These are phyloP conservation scores for Cercospora sp. DNA, from an alignment of 2,329 filamentous ascomycete species.

Conservation along the genomic window DNA sequence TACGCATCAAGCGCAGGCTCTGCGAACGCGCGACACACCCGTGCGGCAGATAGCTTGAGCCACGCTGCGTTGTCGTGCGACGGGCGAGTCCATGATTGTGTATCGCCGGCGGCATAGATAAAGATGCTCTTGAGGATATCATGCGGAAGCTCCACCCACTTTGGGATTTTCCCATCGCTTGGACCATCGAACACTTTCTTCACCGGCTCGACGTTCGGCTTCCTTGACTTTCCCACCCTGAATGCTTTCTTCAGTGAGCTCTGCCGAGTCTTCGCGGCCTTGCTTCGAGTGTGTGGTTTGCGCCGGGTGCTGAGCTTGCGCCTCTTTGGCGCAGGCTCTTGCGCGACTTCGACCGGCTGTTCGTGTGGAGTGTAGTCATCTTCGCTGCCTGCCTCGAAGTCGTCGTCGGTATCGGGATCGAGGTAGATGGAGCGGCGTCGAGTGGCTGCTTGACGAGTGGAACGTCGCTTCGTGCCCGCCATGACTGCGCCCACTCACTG, in stretches of 20 bases:
- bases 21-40: slow-evolving; percentile 39
- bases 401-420: slow-evolving; percentile 41
- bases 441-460: slow-evolving; percentile 35
- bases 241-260: slow-evolving; percentile 22
- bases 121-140: slow-evolving; percentile 40
- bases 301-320: slow-evolving; percentile 25
- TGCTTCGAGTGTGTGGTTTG: slow-evolving; percentile 33
- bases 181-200: slow-evolving; percentile 34
- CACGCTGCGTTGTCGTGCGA: slow-evolving; percentile 34
- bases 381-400: slow-evolving; percentile 34
- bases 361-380: slow-evolving; percentile 31
- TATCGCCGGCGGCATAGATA: slow-evolving; percentile 35
- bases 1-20: slow-evolving; percentile 41
- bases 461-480: slow-evolving; percentile 37
- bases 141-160: slow-evolving; percentile 39
- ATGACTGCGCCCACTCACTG: background rate
- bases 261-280: slow-evolving; percentile 21
- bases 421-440: slow-evolving; percentile 39
- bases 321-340: slow-evolving; percentile 27
- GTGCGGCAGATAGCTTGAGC: slow-evolving; percentile 36
- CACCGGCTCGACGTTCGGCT: slow-evolving; percentile 24
- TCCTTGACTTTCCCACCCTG: slow-evolving; percentile 29
- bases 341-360: slow-evolving; percentile 16
- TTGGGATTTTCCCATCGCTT: slow-evolving; percentile 37
- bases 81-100: slow-evolving; percentile 26